Conservation (phyloP, 2,329 filamentous ascomycete genomes). For the Trichoderma aggressivum region DNA sequence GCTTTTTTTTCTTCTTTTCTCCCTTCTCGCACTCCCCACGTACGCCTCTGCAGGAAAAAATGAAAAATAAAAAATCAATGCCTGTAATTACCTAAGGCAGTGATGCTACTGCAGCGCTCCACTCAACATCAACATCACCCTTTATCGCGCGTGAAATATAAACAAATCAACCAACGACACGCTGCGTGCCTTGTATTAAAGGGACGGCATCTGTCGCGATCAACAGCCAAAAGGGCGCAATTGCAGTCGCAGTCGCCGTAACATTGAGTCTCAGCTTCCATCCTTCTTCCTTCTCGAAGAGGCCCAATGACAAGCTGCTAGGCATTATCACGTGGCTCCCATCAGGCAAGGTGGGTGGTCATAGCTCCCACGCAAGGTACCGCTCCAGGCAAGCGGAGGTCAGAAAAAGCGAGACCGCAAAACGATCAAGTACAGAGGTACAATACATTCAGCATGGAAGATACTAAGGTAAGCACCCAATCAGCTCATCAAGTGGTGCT, state of each 20-base stretch:
- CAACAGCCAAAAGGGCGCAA: not conserved
- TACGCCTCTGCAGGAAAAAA: not conserved
- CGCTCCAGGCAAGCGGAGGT: not conserved
- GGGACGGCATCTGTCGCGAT: not conserved
- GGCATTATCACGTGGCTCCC: conserved; percentile 12
- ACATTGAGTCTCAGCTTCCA: not conserved
- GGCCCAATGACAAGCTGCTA: not conserved
- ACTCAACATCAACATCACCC: not conserved
- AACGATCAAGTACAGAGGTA: too few relatives aligned
- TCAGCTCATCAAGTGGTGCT: too few relatives aligned
- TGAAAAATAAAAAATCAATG: not conserved
- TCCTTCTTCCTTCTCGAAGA: not conserved
- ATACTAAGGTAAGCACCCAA: too few relatives aligned
- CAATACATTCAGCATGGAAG: too few relatives aligned
- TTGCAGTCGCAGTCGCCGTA: not conserved
- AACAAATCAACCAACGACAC: not conserved
- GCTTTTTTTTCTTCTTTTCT: not conserved
- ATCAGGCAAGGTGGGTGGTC: not conserved
- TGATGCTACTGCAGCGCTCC: conserved; percentile 1
- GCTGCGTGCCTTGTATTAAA: not conserved
- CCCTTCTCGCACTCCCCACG: conserved; percentile 5
- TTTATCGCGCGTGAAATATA: conserved; percentile 3
- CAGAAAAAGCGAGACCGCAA: too few relatives aligned
- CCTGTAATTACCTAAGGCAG: not conserved
- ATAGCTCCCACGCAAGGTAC: conserved; percentile 18